A percentile compares a stretch with the other conserved stretches of the same genome.
phyloP scores from a whole-genome alignment of 1,139 yeast genomes.

The Kurtzmaniella quercitrusa region DNA sequence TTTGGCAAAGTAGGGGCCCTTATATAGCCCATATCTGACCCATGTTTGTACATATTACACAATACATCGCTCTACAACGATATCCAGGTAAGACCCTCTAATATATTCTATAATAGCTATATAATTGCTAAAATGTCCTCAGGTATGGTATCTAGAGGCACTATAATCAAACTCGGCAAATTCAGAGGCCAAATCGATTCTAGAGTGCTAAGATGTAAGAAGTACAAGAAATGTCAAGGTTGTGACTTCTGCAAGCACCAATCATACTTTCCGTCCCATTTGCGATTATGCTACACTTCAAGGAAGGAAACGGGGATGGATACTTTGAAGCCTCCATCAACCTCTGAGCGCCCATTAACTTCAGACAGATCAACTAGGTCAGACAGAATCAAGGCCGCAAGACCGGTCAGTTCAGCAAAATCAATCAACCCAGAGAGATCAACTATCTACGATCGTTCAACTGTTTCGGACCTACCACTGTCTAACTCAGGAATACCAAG shows the following conservation, averaged over 20 bases:
- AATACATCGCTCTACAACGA: too few species aligned
- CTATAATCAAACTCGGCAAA: constrained; percentile 10
- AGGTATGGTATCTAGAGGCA: not conserved
- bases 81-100: not conserved
- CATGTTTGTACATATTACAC: too few species aligned
- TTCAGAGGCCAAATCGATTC: constrained; percentile 16
- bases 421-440: too few species aligned
- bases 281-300: not conserved
- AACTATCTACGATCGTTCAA: too few species aligned
- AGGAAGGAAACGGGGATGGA: not conserved
- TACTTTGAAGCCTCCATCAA: too few species aligned
- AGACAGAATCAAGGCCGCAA: too few species aligned
- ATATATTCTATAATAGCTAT: not conserved
- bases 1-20: too few species aligned
- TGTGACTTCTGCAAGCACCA: constrained; percentile 21
- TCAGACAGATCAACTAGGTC: too few species aligned
- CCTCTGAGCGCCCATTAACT: not conserved
- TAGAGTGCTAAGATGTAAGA: constrained; percentile 14
- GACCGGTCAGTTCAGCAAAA: too few species aligned
- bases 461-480: too few species aligned
- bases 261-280: constrained; percentile 22
- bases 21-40: too few species aligned
- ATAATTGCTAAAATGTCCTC: not conserved
- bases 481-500: too few species aligned
- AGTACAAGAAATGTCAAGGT: constrained; percentile 3